phyloP scores from a whole-genome alignment of 2,329 filamentous ascomycete species.

The Pseudomassariella vexata region DNA sequence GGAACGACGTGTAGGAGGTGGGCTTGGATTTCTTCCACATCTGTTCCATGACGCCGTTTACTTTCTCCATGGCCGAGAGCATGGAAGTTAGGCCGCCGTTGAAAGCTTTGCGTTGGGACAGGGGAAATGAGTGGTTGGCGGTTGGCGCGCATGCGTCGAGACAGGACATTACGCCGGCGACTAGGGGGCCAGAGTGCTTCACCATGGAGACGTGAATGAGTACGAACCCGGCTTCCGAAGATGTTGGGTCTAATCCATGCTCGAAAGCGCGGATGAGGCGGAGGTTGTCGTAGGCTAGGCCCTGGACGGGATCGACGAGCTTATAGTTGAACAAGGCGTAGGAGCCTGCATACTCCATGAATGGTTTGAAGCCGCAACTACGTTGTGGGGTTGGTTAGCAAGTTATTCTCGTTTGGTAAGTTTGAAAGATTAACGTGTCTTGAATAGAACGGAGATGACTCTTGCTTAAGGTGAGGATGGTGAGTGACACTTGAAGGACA shows the following conservation, averaged over 20 bases:
- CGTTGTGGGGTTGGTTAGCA: no score
- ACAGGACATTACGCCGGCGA: conserved; percentile 64
- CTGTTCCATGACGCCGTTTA: conserved; percentile 76
- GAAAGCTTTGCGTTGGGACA: conserved; percentile 45
- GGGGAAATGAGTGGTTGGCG: conserved; percentile 12
- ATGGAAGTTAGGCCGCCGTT: conserved; percentile 60
- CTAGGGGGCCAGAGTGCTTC: conserved; percentile 71
- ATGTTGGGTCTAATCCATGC: conserved; percentile 76
- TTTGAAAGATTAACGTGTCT: no score
- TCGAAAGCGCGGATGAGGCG: conserved; percentile 89
- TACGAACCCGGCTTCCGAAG: conserved; percentile 93
- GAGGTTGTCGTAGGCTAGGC: conserved; percentile 61
- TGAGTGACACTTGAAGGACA: no score
- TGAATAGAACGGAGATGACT: no score
- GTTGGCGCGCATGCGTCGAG: no score
- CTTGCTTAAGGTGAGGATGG: no score
- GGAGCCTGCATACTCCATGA: conserved; percentile 77
- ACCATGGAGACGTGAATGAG: conserved; percentile 96
- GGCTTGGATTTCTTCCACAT: conserved; percentile 93
- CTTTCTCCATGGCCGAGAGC: conserved; percentile 58
- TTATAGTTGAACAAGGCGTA: conserved; percentile 67
- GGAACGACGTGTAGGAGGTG: conserved; percentile 78
- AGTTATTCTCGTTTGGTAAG: no score
- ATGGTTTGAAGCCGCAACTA: conserved; percentile 73
- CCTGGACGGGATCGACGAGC: conserved; percentile 47